A percentile compares a stretch with the other conserved stretches of the same genome.
phyloP scores from a whole-genome alignment of 495 filamentous ascomycete species.

The Margaritispora aquatica region DNA sequence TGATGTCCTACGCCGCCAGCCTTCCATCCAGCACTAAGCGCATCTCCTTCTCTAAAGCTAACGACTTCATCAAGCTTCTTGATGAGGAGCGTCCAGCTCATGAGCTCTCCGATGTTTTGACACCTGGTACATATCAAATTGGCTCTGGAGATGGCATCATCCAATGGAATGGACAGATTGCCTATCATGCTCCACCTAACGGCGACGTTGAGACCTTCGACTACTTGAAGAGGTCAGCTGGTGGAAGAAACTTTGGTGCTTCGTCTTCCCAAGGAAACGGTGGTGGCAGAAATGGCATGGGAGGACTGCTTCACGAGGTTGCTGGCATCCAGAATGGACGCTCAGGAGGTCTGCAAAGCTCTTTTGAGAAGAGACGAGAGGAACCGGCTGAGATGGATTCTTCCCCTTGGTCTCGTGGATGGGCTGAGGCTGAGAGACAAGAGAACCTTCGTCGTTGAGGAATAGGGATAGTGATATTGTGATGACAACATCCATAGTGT shows the following conservation, averaged over 20 bases:
- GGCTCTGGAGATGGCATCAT: not conserved
- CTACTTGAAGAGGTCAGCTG: not conserved
- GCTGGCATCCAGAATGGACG: not conserved
- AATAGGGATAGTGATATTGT: too few relatives aligned
- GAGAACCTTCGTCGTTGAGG: not conserved
- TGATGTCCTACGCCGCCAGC: not conserved
- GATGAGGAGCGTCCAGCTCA: not conserved
- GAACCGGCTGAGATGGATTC: not conserved
- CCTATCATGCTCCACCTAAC: not conserved
- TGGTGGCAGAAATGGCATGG: not conserved
- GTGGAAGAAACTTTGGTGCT: not conserved
- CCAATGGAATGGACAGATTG: not conserved
- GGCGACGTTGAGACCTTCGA: not conserved
- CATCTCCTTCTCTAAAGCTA: not conserved
- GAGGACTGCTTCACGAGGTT: not conserved
- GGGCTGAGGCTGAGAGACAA: not conserved
- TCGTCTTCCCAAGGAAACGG: not conserved
- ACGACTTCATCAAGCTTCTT: not conserved
- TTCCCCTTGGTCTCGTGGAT: not conserved
- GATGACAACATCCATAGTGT: too few relatives aligned
- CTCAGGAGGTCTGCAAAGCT: not conserved
- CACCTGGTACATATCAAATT: not conserved
- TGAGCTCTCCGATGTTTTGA: not conserved
- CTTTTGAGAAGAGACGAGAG: not conserved
- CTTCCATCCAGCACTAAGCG: not conserved